phyloP scores from a whole-genome alignment of 352 stramenopile genomes.

The Globisporangium megalacanthum region DNA sequence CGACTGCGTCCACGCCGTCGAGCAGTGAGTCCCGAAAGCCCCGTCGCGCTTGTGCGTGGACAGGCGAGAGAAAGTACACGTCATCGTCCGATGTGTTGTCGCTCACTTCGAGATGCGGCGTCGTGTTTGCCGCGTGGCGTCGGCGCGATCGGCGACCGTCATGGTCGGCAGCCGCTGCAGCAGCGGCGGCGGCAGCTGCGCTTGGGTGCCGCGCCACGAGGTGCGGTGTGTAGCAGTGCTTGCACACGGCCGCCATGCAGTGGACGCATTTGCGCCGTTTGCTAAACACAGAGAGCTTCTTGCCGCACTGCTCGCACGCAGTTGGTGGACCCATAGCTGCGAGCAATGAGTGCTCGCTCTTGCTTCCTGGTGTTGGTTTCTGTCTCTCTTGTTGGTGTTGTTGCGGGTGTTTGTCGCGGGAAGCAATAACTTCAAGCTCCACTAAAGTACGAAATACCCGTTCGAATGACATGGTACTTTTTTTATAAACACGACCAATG shows the following conservation, averaged over 20 bases:
- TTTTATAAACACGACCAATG: no score
- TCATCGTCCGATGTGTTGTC: constrained; percentile 25
- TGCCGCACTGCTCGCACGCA: constrained; percentile 53
- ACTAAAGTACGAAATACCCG: no score
- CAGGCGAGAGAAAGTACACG: constrained; percentile 49
- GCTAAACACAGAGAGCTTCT: constrained; percentile 75
- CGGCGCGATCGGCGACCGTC: not conserved
- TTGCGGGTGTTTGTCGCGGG: no score
- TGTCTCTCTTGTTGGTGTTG: no score
- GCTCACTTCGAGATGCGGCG: not conserved
- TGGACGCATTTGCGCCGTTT: constrained; percentile 67
- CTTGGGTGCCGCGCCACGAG: constrained; percentile 43
- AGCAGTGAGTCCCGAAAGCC: constrained; percentile 14
- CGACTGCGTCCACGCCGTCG: constrained; percentile 21
- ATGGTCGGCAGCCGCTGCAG: not conserved
- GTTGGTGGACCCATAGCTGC: constrained; percentile 32
- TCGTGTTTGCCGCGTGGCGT: not conserved
- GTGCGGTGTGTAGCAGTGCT: constrained; percentile 43
- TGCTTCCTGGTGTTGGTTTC: no score
- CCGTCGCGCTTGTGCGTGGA: constrained; percentile 12
- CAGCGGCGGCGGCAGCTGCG: not conserved
- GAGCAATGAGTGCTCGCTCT: no score
- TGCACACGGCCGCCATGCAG: constrained; percentile 56
- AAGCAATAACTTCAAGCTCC: no score
- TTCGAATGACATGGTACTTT: no score